These are phyloP conservation scores for Saccharomycopsis sp. DNA, from an alignment of 805 yeast genomes.

Conservation along the genomic window DNA sequence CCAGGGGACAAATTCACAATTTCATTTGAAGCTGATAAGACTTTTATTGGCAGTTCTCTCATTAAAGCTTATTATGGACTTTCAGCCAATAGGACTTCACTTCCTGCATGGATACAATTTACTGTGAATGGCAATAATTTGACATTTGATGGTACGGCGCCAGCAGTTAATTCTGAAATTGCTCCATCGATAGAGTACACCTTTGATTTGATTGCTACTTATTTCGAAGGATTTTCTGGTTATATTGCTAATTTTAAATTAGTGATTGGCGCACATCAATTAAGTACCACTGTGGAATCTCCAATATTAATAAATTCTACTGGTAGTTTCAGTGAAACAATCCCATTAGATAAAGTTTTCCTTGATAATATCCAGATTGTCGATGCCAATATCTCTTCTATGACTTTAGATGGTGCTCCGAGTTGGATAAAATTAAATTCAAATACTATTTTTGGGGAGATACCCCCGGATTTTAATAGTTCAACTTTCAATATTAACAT, in stretches of 20 bases:
- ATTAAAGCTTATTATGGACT: slow-evolving; percentile 73
- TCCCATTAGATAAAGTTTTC: slow-evolving; percentile 39
- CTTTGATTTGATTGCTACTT: slow-evolving; percentile 73
- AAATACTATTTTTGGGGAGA: slow-evolving; percentile 43
- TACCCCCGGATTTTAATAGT: slow-evolving; percentile 40
- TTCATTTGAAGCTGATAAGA: slow-evolving; percentile 49
- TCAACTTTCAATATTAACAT: slow-evolving; percentile 47
- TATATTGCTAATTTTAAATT: slow-evolving; percentile 63
- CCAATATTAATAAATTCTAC: slow-evolving; percentile 1
- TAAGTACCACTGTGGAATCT: slow-evolving; percentile 28
- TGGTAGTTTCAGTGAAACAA: slow-evolving; percentile 7
- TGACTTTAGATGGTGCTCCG: slow-evolving; percentile 49
- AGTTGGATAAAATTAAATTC: slow-evolving; percentile 44
- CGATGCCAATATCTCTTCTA: slow-evolving; percentile 46
- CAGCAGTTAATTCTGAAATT: slow-evolving; percentile 72
- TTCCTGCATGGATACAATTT: slow-evolving; percentile 86
- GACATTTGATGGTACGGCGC: slow-evolving; percentile 82
- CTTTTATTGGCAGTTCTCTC: slow-evolving; percentile 44
- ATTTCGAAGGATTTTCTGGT: slow-evolving; percentile 66
- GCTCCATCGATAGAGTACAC: slow-evolving; percentile 79
- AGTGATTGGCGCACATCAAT: slow-evolving; percentile 81
- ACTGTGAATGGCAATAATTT: slow-evolving; percentile 41
- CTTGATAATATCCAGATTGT: slow-evolving; percentile 53
- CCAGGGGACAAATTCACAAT: slow-evolving; percentile 66
- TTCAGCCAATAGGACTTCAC: slow-evolving; percentile 73